Percentiles rank a stretch among this genome's conserved stretches.
phyloP scores from a whole-genome alignment of 768 basidiomycete genomes.

The Suillus luteus region DNA sequence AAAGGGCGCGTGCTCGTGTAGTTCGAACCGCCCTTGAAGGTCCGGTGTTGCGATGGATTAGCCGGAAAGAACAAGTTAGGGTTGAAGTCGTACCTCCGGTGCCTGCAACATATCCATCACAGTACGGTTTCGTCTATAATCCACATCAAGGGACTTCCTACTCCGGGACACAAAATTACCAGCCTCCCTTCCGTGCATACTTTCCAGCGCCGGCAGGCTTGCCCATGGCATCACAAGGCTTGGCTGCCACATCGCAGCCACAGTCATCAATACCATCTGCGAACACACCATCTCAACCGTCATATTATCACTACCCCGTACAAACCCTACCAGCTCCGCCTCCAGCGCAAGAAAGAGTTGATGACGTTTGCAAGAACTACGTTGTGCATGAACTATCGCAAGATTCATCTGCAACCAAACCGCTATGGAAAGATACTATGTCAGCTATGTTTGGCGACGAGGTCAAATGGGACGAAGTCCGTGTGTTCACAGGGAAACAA shows the following conservation, averaged over 20 bases:
- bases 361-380: slow-evolving; percentile 67
- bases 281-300: slow-evolving; percentile 5
- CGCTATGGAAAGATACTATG: slow-evolving; percentile 75
- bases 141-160: slow-evolving; percentile 20
- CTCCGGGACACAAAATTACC: slow-evolving; percentile 17
- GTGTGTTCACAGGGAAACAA: slow-evolving; percentile 63
- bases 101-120: slow-evolving; percentile 22
- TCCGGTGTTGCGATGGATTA: slow-evolving; percentile 72
- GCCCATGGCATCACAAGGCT: not conserved
- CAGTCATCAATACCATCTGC: slow-evolving; percentile 6
- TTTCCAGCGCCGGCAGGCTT: slow-evolving; percentile 11
- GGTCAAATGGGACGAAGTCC: slow-evolving; percentile 75
- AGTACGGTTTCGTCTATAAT: slow-evolving; percentile 25
- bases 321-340: slow-evolving; percentile 15
- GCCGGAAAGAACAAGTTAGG: slow-evolving; percentile 58
- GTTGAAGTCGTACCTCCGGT: slow-evolving; percentile 37
- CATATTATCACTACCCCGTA: slow-evolving; percentile 3
- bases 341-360: slow-evolving; percentile 37
- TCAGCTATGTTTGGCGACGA: slow-evolving; percentile 83
- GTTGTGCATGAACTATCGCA: slow-evolving; percentile 65
- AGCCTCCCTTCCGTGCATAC: slow-evolving; percentile 31
- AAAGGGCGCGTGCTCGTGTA: slow-evolving; percentile 62
- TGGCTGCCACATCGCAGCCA: not conserved
- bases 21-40: slow-evolving; percentile 64
- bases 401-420: slow-evolving; percentile 46